These are phyloP conservation scores for Entrophospora sp. DNA, from an alignment of 192 early-diverging fungal species.

Conservation along the genomic window DNA sequence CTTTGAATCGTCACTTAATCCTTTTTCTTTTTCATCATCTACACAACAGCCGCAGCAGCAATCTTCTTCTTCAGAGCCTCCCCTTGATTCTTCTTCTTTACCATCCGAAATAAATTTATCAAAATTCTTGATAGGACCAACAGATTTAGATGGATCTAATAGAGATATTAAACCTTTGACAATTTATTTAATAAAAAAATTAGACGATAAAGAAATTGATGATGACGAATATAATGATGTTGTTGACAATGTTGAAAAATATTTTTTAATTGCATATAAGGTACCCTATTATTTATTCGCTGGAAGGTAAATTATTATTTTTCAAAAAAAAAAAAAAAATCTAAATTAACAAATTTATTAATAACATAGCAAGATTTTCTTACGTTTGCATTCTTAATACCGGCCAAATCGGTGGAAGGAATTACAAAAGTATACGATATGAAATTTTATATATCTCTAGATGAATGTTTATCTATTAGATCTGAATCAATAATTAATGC, in stretches of 20 bases:
- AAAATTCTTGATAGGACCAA: conserved; percentile 8
- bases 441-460: neutral
- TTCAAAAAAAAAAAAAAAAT: neutral
- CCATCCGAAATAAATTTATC: neutral
- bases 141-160: neutral
- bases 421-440: neutral
- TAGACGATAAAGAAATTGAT: neutral
- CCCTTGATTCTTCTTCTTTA: neutral
- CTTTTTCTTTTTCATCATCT: neutral
- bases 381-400: conserved; percentile 15
- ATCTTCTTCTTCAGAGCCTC: neutral
- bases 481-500: neutral
- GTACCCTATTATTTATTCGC: neutral
- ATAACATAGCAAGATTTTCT: conserved; percentile 9
- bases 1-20: neutral
- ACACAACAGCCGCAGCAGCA: neutral
- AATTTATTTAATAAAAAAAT: neutral
- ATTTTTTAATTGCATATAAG: conserved; percentile 16
- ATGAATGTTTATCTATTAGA: conserved; percentile 2
- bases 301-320: neutral
- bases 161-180: neutral
- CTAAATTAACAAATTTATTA: neutral
- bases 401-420: neutral
- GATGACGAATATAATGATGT: neutral
- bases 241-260: neutral